These are phyloP conservation scores for Candolleomyces aberdarensis DNA, from an alignment of 768 basidiomycete species.

Conservation along the genomic window DNA sequence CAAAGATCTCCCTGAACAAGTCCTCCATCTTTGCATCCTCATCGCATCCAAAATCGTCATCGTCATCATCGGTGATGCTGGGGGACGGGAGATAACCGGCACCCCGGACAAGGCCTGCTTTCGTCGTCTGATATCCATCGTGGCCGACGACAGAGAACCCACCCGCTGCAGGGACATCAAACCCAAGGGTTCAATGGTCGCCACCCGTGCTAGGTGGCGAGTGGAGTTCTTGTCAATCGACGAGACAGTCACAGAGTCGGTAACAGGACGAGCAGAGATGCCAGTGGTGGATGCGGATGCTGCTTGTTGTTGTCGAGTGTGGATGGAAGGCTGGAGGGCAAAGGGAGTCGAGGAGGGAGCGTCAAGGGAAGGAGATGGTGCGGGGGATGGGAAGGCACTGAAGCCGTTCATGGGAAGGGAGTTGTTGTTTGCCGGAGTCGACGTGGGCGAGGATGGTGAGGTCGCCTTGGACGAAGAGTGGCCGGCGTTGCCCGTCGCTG, in stretches of 20 bases:
- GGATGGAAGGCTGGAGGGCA: constrained; percentile 34
- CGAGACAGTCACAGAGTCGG: constrained; percentile 18
- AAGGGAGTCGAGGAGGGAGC: constrained; percentile 18
- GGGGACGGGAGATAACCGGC: constrained; percentile 20
- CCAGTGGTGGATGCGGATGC: constrained; percentile 25
- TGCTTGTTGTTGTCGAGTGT: constrained; percentile 30
- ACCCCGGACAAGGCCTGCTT: constrained; percentile 12
- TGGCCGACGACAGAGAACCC: constrained; percentile 30
- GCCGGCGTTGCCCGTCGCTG: constrained; percentile 18
- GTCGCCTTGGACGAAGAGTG: constrained; percentile 11
- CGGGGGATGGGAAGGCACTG: constrained; percentile 37
- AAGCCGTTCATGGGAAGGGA: constrained; percentile 26
- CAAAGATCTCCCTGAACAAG: constrained; percentile 68
- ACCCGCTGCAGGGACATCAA: constrained; percentile 94
- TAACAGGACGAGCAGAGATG: constrained; percentile 21
- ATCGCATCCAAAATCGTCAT: constrained; percentile 49
- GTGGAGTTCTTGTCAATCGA: constrained; percentile 53
- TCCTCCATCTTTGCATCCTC: constrained; percentile 68
- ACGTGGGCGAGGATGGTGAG: constrained; percentile 21
- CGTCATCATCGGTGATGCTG: constrained; percentile 17
- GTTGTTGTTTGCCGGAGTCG: constrained; percentile 22
- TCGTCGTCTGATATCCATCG: constrained; percentile 2
- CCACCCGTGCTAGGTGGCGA: constrained; percentile 99
- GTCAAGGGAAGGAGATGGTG: constrained; percentile 38
- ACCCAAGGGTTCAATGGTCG: constrained; percentile 62